Base-by-base conservation (phyloP, 2,329 filamentous ascomycete species). In the Geosmithia flava region DNA sequence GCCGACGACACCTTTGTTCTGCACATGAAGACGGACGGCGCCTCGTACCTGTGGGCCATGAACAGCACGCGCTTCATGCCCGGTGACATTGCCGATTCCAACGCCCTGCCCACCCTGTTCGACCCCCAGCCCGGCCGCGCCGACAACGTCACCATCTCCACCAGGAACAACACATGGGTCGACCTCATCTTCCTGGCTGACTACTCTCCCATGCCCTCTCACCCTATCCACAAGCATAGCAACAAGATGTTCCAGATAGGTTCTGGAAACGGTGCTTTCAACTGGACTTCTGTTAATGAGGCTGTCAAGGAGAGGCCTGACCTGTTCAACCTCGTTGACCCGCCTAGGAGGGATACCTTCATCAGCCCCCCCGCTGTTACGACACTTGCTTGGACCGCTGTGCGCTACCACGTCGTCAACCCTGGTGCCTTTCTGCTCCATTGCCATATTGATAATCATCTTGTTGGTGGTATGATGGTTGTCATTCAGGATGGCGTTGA, bases 151-250 rank as follows among this genome's bases (percentile, higher is more conserved):
- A 75, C 72, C 17, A 66, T 77, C 49, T 61, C 63, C 6, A 76
- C 72, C 7, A 55, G 53, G 20, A 66, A 71, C 49, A 60, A 63
- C 52, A 66, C 69, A 2, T 80, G 76, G 76, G 63, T 80, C 8
- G 77, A 81, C 54, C 55, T 79, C n/a, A 64, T 81, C 52, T 65
- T 78, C 50, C 59, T 68, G 29, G 62, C 71, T 2, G 57, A 59
- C n/a, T 56, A 56, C 2, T 59, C 62, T 3, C 62, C 72, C 7
- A 73, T 78, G 54, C 76, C 65, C 1, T 56, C 62, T 10, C 80
- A 83, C 50, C 74, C 77, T 0, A 75, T 83, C 46, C 80, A 83
- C 68, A 81, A 81, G 64, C 80, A 83, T 60, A 72, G 73, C 44
- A 77, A 73, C 54, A 80, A 78, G 57, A 77, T 75, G 62, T 81